Conservation (phyloP, 1,139 yeast genomes). For the Wickerhamomyces sp. region DNA sequence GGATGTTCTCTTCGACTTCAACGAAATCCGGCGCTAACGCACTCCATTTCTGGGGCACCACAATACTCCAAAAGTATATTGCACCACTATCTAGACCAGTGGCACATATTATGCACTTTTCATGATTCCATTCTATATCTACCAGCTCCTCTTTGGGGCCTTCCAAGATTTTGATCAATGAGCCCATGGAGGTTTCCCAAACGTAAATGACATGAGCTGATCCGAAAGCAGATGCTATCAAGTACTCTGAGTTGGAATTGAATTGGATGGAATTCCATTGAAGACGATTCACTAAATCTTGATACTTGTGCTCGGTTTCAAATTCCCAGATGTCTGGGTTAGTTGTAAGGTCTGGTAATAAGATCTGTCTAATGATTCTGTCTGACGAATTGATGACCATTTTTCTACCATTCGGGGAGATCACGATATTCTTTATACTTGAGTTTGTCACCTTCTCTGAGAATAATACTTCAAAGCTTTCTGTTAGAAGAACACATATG, state of each 20-base stretch:
- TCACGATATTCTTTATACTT: slow-evolving; percentile 64
- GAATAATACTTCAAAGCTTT: slow-evolving; percentile 34
- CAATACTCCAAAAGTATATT: slow-evolving; percentile 78
- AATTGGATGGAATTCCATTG: slow-evolving; percentile 86
- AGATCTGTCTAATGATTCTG: slow-evolving; percentile 68
- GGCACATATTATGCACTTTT: slow-evolving; percentile 73
- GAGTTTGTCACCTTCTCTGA: slow-evolving; percentile 57
- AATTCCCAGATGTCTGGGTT: slow-evolving; percentile 38
- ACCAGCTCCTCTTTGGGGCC: slow-evolving; percentile 85
- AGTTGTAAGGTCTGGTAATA: slow-evolving; percentile 39
- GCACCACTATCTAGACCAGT: slow-evolving; percentile 85
- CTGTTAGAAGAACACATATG: slow-evolving; percentile 42
- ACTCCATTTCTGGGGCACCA: slow-evolving; percentile 91
- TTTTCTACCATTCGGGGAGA: slow-evolving; percentile 63
- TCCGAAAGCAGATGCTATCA: slow-evolving; percentile 86
- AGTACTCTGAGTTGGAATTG: slow-evolving; percentile 71
- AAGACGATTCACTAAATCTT: slow-evolving; percentile 81
- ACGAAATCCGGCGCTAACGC: slow-evolving; percentile 96
- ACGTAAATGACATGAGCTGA: slow-evolving; percentile 84
- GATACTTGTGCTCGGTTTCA: slow-evolving; percentile 76
- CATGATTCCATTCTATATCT: slow-evolving; percentile 82
- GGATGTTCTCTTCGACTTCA: slow-evolving; percentile 88
- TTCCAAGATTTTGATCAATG: slow-evolving; percentile 81
- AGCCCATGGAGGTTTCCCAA: slow-evolving; percentile 91
- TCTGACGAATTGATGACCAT: slow-evolving; percentile 80